phyloP scores from a whole-genome alignment of 805 yeast species.

The Pichia gijzeniarum region DNA sequence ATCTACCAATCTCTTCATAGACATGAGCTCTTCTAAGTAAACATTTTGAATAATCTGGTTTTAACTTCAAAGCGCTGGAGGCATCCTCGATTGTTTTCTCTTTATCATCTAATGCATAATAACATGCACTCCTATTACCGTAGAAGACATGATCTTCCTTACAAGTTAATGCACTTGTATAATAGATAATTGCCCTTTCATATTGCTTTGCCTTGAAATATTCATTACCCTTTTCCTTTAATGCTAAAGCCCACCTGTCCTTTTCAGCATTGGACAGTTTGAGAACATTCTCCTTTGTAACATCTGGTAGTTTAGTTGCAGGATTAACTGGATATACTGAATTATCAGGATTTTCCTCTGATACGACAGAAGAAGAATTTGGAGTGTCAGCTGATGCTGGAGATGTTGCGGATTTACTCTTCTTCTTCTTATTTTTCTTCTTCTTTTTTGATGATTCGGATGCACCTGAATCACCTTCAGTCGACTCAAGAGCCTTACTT shows the following conservation, averaged over 20 bases:
- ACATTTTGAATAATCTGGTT: constrained; percentile 90
- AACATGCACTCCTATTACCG: constrained; percentile 96
- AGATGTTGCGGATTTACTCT: constrained; percentile 26
- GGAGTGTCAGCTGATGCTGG: constrained; percentile 10
- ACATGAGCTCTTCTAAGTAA: constrained; percentile 90
- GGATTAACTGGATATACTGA: constrained; percentile 43
- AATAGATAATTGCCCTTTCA: constrained; percentile 71
- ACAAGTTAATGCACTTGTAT: constrained; percentile 69
- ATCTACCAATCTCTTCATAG: constrained; percentile 72
- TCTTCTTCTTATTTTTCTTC: constrained; percentile 37
- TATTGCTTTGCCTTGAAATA: constrained; percentile 65
- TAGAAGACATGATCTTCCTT: constrained; percentile 83
- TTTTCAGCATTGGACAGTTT: constrained; percentile 44
- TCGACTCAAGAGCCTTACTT: constrained; percentile 17
- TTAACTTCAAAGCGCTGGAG: constrained; percentile 73
- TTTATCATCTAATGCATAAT: constrained; percentile 71
- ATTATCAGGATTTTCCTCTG: constrained; percentile 11
- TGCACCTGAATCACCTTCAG: background rate
- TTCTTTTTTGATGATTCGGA: constrained; percentile 28
- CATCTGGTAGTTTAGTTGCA: constrained; percentile 50
- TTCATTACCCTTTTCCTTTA: constrained; percentile 87
- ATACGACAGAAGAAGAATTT: constrained; percentile 11
- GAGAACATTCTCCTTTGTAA: constrained; percentile 41
- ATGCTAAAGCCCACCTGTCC: constrained; percentile 59
- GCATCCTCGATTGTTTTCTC: constrained; percentile 87